These are phyloP conservation scores for Naganishia vishniacii DNA, from an alignment of 768 basidiomycete genomes.

Conservation along the genomic window DNA sequence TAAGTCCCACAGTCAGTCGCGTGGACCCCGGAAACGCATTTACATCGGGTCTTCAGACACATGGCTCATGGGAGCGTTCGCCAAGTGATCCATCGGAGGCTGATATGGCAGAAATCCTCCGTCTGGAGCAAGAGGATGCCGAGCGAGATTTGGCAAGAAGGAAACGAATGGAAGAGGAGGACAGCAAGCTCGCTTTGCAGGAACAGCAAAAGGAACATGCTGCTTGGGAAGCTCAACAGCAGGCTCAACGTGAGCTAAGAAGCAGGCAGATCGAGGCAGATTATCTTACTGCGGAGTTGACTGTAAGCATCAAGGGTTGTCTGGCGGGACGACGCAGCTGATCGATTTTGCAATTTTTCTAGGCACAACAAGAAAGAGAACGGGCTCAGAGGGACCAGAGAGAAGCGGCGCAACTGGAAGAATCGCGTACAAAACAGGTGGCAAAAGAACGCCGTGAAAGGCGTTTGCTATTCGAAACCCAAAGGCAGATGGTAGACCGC, in stretches of 20 bases:
- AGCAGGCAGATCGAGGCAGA: constrained; percentile 39
- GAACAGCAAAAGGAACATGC: constrained; percentile 47
- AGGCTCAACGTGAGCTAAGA: constrained; percentile 33
- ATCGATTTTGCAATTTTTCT: too few species aligned
- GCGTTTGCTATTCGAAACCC: constrained; percentile 29
- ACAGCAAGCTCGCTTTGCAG: constrained; percentile 42
- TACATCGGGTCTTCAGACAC: background rate
- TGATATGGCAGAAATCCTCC: constrained; percentile 35
- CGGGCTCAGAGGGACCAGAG: constrained; percentile 17
- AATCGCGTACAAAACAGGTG: constrained; percentile 24
- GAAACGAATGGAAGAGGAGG: constrained; percentile 38
- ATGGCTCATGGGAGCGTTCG: constrained; percentile 22
- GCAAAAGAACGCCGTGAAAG: constrained; percentile 28
- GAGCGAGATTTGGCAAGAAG: constrained; percentile 36
- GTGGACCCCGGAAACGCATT: background rate
- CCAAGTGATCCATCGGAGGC: constrained; percentile 27
- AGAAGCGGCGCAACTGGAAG: constrained; percentile 23
- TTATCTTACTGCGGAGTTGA: constrained; percentile 18
- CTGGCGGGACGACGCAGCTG: background rate
- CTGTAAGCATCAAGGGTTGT: background rate
- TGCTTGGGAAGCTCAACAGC: constrained; percentile 43
- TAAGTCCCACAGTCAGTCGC: background rate
- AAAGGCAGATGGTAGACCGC: constrained; percentile 15
- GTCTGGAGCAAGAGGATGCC: constrained; percentile 38
- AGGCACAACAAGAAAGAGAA: constrained; percentile 23